Conservation (phyloP, 2,329 filamentous ascomycete genomes). For the Volutella citrinella region DNA sequence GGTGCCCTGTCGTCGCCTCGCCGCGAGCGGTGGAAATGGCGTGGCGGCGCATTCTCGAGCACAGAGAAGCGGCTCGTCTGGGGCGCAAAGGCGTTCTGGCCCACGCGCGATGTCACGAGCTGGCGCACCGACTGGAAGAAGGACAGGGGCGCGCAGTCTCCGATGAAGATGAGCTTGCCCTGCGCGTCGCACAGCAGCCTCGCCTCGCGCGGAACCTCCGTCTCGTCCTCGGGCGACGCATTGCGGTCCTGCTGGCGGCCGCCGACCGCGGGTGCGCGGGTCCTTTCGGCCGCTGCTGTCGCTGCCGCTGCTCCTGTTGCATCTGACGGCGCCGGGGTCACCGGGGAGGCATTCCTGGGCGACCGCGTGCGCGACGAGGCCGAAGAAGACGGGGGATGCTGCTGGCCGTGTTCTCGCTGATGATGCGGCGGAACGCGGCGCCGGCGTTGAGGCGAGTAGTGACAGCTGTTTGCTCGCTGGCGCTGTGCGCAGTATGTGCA, state of each 20-base stretch:
- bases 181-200: constrained; percentile 49
- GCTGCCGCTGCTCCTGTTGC: too few relatives aligned
- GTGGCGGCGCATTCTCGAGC: constrained; percentile 41
- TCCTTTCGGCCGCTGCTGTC: background rate
- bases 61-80: constrained; percentile 49
- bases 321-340: constrained; percentile 10
- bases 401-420: constrained; percentile 22
- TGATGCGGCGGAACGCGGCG: too few relatives aligned
- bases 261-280: background rate
- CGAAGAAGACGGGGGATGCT: constrained; percentile 19
- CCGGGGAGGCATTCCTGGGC: constrained; percentile 15
- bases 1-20: constrained; percentile 23
- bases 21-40: constrained; percentile 17
- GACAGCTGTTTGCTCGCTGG: constrained; percentile 41
- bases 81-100: constrained; percentile 48
- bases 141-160: constrained; percentile 54
- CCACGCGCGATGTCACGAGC: constrained; percentile 47
- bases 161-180: constrained; percentile 54
- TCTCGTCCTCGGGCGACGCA: constrained; percentile 44
- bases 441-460: constrained; percentile 44
- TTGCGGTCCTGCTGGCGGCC: background rate
- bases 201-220: constrained; percentile 53
- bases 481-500: constrained; percentile 49
- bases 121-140: constrained; percentile 54
- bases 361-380: constrained; percentile 14